A percentile compares a stretch with the other conserved stretches of the same genome.
Conservation (phyloP, 225 moss, liverwort and hornwort species). For the Bryum argenteum region DNA sequence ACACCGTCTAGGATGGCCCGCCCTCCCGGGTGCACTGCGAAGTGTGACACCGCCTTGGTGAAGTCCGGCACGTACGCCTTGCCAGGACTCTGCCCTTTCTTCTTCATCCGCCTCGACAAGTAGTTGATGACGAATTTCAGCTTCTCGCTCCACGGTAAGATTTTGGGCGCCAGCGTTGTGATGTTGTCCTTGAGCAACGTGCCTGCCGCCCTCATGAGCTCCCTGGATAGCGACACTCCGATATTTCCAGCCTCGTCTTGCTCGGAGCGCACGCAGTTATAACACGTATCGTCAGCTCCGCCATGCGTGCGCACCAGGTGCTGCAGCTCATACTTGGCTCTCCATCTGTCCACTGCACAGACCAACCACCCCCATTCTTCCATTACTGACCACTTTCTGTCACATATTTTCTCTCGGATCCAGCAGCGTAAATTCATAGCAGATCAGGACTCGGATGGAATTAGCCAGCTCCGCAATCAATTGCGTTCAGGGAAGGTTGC, state of each 20-base stretch:
- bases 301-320: constrained; percentile 29
- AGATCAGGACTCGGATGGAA: too few relatives aligned
- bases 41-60: constrained; percentile 31
- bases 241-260: constrained; percentile 32
- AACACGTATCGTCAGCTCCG: constrained; percentile 32
- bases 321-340: constrained; percentile 37
- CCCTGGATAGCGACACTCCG: constrained; percentile 27
- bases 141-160: constrained; percentile 31
- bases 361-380: neutral
- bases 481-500: too few relatives aligned
- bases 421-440: neutral
- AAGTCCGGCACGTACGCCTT: constrained; percentile 33
- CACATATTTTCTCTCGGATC: neutral
- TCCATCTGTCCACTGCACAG: constrained; percentile 31
- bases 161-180: constrained; percentile 32
- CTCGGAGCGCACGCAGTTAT: constrained; percentile 20
- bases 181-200: constrained; percentile 32
- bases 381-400: neutral
- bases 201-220: constrained; percentile 26
- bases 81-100: neutral
- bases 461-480: too few relatives aligned
- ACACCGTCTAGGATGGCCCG: constrained; percentile 32
- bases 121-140: constrained; percentile 16
- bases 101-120: constrained; percentile 1
- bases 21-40: constrained; percentile 38